Percentiles rank a stretch among this genome's conserved stretches.
phyloP scores from a whole-genome alignment of 495 filamentous ascomycete genomes.

The Aspergillus mulundensis region DNA sequence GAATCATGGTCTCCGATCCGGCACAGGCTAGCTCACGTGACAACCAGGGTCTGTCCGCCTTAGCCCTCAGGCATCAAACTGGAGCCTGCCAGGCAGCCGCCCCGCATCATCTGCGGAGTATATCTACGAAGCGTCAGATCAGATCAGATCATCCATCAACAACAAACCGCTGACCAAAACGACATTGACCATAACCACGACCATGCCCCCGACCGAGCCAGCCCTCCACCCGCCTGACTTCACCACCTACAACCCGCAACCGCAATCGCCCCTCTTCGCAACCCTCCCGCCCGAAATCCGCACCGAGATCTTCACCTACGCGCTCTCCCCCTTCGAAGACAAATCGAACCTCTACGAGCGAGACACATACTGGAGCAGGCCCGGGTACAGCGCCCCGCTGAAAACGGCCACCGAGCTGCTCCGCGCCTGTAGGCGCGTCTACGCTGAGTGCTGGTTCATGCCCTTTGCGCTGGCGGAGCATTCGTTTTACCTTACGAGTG shows the following conservation, averaged over 20 bases:
- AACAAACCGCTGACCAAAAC: background rate
- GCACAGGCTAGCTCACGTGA: too few species aligned
- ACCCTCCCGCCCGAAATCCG: slow-evolving; percentile 27
- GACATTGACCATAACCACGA: too few species aligned
- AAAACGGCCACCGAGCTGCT: slow-evolving; percentile 21
- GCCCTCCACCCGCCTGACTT: background rate
- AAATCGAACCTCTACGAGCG: background rate
- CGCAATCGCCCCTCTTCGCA: slow-evolving; percentile 15
- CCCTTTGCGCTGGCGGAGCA: slow-evolving; percentile 27
- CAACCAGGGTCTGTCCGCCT: too few species aligned
- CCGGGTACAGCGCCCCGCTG: slow-evolving; percentile 20
- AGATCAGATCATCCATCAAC: background rate
- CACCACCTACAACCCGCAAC: slow-evolving; percentile 5
- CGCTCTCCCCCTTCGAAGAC: slow-evolving; percentile 20
- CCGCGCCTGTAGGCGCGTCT: slow-evolving; percentile 20
- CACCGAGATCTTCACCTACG: slow-evolving; percentile 23
- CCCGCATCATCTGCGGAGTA: too few species aligned
- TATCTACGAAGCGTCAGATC: too few species aligned
- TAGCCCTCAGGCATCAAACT: too few species aligned
- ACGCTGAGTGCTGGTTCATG: slow-evolving; percentile 28
- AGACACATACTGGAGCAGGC: slow-evolving; percentile 23
- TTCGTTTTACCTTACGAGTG: slow-evolving; percentile 17
- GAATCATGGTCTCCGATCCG: too few species aligned
- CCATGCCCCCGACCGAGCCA: background rate
- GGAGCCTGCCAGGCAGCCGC: too few species aligned